Conservation (phyloP, 2,329 filamentous ascomycete genomes). For the Ascocoryne sarcoides region DNA sequence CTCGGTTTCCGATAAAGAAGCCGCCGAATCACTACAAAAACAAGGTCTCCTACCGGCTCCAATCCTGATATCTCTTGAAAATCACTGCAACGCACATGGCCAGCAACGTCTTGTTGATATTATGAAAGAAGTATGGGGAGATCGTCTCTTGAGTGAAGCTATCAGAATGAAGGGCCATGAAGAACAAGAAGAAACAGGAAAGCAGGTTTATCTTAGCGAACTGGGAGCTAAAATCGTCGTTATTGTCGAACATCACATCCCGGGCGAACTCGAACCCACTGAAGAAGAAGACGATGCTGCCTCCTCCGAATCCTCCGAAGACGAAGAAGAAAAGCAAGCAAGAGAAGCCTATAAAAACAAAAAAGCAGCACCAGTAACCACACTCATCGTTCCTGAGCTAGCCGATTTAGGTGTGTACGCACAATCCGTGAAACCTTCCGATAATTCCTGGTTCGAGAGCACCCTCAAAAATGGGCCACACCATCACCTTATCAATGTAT, state of each 20-base stretch:
- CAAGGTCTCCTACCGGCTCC: conserved; percentile 41
- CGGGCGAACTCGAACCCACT: conserved; percentile 37
- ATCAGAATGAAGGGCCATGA: conserved; percentile 46
- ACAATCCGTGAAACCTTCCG: conserved; percentile 57
- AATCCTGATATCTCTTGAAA: conserved; percentile 57
- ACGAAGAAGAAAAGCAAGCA: conserved; percentile 37
- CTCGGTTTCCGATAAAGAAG: conserved; percentile 51
- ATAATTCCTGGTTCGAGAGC: conserved; percentile 56
- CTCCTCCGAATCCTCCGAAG: conserved; percentile 33
- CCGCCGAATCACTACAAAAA: conserved; percentile 33
- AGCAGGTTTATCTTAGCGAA: conserved; percentile 50
- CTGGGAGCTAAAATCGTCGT: conserved; percentile 55
- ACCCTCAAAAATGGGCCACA: conserved; percentile 42
- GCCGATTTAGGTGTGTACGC: conserved; percentile 60
- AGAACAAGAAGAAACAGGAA: conserved; percentile 42
- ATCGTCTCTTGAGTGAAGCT: conserved; percentile 48
- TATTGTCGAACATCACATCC: conserved; percentile 59
- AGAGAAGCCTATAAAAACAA: conserved; percentile 45
- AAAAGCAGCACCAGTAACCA: conserved; percentile 34
- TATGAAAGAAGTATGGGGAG: conserved; percentile 54
- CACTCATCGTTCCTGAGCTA: conserved; percentile 53
- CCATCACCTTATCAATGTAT: conserved; percentile 61
- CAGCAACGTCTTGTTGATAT: conserved; percentile 55
- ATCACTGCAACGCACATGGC: conserved; percentile 52
- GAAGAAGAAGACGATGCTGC: conserved; percentile 28